Evolutionary conservation across 805 yeast genomes (phyloP), one percentile per base, ranked within the genome.

Genomic region (Candida endomychidarum): DNA sequence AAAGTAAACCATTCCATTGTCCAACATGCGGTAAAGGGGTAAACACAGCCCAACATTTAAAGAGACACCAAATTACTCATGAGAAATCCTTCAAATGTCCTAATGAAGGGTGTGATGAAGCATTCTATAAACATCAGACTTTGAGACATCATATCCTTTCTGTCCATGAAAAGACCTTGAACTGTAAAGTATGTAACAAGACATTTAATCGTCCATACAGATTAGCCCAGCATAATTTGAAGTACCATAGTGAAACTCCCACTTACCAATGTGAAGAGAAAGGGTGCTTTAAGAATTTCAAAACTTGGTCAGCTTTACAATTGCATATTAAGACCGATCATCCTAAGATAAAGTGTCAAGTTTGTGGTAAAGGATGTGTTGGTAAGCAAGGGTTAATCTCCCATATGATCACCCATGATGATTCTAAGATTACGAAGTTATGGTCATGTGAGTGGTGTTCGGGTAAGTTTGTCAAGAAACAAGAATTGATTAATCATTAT

Each of bases 11-110:
- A 0, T 80, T 74, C 54, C 75, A 72, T 29, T 90, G 98, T 54
- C 59, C 78, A 0, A 57, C 72, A 1, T 93, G 99, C 57, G 81
- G 82, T 1, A 89, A 88, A 59, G 96, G 96, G 3, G 83, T 86
- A 37, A 82, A 81, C 38, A 75, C 96, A 0, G 59, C 58, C 37
- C 98, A 93, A 62, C 97, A 90, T 54, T 67, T 88, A 41, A 77
- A 74, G 46, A 73, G 96, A 38, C 99, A 93, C 58, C 88, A 83
- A 61, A 73, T 77, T 26, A 83, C 95, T 2, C 98, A 93, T 57
- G 78, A 80, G 3, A 65, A 59, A 39, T 76, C 87, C 1, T 82
- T 81, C 52, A 45, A 48, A 17, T 88, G 96, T 58, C 51, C 73
- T 2, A 66, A 73, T 48, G 81, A 73, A 17, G 77, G 70, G 2